These are phyloP conservation scores for Ustilago cynodontis DNA, from an alignment of 1,284 basidiomycete species.

Conservation along the genomic window DNA sequence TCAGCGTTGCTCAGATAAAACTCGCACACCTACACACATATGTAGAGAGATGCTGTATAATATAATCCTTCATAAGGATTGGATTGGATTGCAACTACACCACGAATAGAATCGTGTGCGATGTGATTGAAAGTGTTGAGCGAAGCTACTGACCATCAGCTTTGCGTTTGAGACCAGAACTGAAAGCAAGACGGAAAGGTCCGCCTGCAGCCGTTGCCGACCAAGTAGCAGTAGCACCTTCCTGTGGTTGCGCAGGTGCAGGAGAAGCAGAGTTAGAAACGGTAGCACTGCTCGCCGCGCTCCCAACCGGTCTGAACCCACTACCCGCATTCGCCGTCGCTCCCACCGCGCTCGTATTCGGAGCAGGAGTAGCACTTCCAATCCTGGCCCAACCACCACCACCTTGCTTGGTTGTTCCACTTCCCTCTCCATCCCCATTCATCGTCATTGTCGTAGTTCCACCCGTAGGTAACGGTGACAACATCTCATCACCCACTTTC, in stretches of 20 bases:
- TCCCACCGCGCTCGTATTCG: not conserved
- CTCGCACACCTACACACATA: not conserved
- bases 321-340: not conserved
- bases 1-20: conserved; percentile 18
- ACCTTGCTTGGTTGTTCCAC: conserved; percentile 7
- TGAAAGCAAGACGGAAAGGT: conserved; percentile 29
- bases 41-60: conserved; percentile 4
- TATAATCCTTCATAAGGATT: not conserved
- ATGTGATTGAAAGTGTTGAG: too few species aligned
- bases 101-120: too few species aligned
- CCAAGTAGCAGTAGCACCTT: not conserved
- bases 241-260: not conserved
- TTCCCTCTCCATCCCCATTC: conserved; percentile 11
- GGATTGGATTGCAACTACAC: not conserved
- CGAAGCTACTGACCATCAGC: conserved; percentile 9
- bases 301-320: conserved; percentile 21
- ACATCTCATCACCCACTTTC: conserved; percentile 19
- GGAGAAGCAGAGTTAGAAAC: conserved; percentile 9
- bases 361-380: conserved; percentile 44
- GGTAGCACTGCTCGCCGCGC: not conserved
- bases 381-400: conserved; percentile 47
- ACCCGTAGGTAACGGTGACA: conserved; percentile 5
- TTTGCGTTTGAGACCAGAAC: conserved; percentile 30
- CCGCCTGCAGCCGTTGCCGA: not conserved
- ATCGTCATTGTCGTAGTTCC: conserved; percentile 5